phyloP scores from a whole-genome alignment of 2,329 filamentous ascomycete genomes.

The Fusarium camptoceras region DNA sequence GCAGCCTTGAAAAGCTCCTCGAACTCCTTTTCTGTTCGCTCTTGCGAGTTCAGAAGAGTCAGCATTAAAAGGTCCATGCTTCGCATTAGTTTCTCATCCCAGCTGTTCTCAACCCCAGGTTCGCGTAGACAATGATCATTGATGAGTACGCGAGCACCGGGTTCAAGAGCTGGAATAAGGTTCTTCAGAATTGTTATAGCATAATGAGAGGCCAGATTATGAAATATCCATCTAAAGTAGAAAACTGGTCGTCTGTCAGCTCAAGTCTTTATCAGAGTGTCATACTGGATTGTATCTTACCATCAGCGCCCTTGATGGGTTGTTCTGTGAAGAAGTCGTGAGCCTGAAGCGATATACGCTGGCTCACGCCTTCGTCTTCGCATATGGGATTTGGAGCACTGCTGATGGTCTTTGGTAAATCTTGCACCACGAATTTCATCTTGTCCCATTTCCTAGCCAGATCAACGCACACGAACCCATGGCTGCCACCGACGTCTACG shows the following conservation, averaged over 20 bases:
- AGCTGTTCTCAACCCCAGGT: constrained; percentile 54
- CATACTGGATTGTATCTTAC: constrained; percentile 45
- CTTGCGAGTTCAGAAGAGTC: constrained; percentile 63
- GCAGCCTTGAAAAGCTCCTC: constrained; percentile 57
- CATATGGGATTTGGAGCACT: constrained; percentile 59
- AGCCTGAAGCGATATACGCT: constrained; percentile 57
- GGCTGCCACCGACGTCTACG: constrained; percentile 70
- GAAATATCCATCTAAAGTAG: constrained; percentile 69
- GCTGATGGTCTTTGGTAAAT: constrained; percentile 61
- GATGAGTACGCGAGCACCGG: constrained; percentile 62
- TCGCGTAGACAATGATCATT: constrained; percentile 60
- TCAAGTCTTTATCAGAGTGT: background rate
- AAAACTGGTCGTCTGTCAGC: constrained; percentile 50
- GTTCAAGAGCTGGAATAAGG: constrained; percentile 66
- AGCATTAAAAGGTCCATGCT: constrained; percentile 67
- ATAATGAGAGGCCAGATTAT: constrained; percentile 70
- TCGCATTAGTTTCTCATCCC: constrained; percentile 61
- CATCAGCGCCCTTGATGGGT: constrained; percentile 63
- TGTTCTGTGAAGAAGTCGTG: constrained; percentile 72
- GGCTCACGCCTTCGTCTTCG: constrained; percentile 53
- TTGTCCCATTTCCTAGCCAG: constrained; percentile 63
- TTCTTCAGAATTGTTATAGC: constrained; percentile 61
- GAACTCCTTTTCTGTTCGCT: constrained; percentile 62
- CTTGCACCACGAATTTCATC: constrained; percentile 67
- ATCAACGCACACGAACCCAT: constrained; percentile 67